These are phyloP conservation scores for Cladosporium oxysporum DNA, from an alignment of 2,329 filamentous ascomycete genomes.

Conservation along the genomic window DNA sequence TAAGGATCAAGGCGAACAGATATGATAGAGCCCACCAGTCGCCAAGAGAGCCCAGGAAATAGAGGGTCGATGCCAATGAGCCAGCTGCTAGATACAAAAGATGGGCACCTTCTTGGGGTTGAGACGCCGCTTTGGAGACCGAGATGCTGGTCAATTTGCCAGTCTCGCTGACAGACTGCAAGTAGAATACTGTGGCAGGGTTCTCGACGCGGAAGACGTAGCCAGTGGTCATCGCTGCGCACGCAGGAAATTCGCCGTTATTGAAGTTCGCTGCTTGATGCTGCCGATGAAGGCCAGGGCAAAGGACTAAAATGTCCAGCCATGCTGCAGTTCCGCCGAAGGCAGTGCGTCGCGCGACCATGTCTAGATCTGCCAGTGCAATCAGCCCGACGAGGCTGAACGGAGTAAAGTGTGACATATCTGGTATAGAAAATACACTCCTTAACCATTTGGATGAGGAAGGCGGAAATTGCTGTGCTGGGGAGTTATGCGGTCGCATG, in stretches of 20 bases:
- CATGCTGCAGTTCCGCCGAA: constrained; percentile 59
- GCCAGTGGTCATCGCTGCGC: constrained; percentile 46
- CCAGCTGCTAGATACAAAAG: neutral
- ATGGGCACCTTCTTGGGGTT: neutral
- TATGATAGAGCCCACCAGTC: constrained; percentile 51
- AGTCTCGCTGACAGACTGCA: constrained; percentile 38
- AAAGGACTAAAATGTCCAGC: constrained; percentile 59
- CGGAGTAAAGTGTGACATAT: neutral
- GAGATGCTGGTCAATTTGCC: constrained; percentile 33
- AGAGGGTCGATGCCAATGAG: constrained; percentile 21
- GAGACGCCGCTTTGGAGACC: constrained; percentile 19
- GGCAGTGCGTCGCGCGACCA: constrained; percentile 57
- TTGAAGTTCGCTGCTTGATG: constrained; percentile 57
- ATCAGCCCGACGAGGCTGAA: constrained; percentile 49
- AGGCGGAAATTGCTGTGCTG: neutral
- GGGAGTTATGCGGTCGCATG: no score
- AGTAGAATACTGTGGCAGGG: constrained; percentile 55
- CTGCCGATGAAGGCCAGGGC: constrained; percentile 63
- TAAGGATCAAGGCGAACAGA: constrained; percentile 53
- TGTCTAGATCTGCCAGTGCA: constrained; percentile 60
- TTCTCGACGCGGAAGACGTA: constrained; percentile 52
- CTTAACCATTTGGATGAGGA: neutral
- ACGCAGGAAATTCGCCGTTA: constrained; percentile 44
- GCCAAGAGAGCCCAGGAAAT: constrained; percentile 9
- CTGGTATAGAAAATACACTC: neutral